Percentiles rank a stretch among this genome's conserved stretches.
Conservation (phyloP, 108 stramenopile species). For the Cyclotella distinguenda region DNA sequence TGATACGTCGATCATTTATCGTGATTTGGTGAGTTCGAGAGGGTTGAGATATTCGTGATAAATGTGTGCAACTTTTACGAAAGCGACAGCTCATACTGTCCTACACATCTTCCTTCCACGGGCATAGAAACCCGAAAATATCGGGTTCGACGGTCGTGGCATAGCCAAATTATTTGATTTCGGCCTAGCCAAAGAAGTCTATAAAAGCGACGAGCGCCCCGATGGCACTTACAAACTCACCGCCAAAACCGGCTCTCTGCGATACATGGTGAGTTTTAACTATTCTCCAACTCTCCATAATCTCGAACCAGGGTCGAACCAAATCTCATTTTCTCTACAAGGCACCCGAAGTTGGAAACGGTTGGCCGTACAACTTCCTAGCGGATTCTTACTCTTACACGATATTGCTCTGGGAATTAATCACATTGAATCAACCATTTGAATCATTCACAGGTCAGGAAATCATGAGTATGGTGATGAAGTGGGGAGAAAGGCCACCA, state of each 20-base stretch:
- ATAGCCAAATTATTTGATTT: conserved; percentile 36
- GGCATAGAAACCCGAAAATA: conserved; percentile 31
- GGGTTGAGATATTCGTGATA: too few relatives aligned
- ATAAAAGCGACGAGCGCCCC: conserved; percentile 15
- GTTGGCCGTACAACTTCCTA: conserved; percentile 69
- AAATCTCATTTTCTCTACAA: too few relatives aligned
- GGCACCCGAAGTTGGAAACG: conserved; percentile 32
- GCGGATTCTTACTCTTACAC: conserved; percentile 76
- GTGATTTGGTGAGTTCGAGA: conserved; percentile 22
- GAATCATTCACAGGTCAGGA: conserved; percentile 26
- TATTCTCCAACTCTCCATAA: too few relatives aligned
- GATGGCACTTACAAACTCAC: conserved; percentile 73
- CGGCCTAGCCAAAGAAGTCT: conserved; percentile 35
- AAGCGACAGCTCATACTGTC: not conserved
- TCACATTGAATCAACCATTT: conserved; percentile 61
- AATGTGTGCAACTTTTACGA: not conserved
- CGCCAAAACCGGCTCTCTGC: conserved; percentile 75
- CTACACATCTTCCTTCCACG: not conserved
- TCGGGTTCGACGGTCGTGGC: conserved; percentile 27
- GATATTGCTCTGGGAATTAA: conserved; percentile 69
- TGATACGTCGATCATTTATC: conserved; percentile 23
- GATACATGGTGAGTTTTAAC: too few relatives aligned
- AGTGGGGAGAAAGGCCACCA: conserved; percentile 40
- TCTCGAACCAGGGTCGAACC: too few relatives aligned
- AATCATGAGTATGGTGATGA: conserved; percentile 35